These are phyloP conservation scores for Pyracantha coccinea DNA, from an alignment of 331 rosid genomes.

Conservation along the genomic window DNA sequence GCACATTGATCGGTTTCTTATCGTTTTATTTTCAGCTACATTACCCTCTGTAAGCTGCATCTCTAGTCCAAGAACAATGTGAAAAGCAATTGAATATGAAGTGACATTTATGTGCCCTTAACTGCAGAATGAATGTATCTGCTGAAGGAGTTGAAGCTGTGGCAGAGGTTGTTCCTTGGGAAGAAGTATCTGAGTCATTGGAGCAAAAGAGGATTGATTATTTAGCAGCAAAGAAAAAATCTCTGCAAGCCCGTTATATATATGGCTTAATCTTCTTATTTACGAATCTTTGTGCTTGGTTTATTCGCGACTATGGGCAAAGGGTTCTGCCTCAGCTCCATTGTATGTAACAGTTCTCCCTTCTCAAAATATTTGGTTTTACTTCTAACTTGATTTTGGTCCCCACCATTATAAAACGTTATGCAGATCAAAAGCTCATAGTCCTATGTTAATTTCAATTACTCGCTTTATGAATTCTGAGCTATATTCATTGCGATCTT, in stretches of 20 bases:
- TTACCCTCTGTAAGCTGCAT: not conserved
- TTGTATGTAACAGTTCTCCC: conserved; percentile 35
- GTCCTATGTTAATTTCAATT: no score
- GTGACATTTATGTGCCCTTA: not conserved
- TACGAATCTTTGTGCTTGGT: conserved; percentile 72
- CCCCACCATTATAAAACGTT: no score
- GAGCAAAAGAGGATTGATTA: conserved; percentile 29
- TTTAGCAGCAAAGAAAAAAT: conserved; percentile 39
- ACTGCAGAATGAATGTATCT: conserved; percentile 47
- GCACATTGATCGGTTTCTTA: not conserved
- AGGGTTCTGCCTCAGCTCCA: conserved; percentile 41
- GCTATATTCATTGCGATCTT: no score
- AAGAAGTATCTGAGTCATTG: conserved; percentile 18
- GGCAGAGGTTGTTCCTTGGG: conserved; percentile 18
- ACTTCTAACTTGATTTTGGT: no score
- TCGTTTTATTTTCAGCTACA: not conserved
- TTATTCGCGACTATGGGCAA: conserved; percentile 85
- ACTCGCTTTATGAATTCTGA: no score
- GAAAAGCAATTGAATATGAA: not conserved
- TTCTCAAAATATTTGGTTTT: not conserved
- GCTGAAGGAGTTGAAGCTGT: conserved; percentile 23
- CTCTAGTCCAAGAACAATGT: not conserved
- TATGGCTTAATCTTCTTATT: conserved; percentile 59
- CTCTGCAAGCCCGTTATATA: conserved; percentile 51
- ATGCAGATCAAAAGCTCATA: no score